Evolutionary conservation across 1,284 basidiomycete species (phyloP).

Genomic region (Tilletia walkeri): DNA sequence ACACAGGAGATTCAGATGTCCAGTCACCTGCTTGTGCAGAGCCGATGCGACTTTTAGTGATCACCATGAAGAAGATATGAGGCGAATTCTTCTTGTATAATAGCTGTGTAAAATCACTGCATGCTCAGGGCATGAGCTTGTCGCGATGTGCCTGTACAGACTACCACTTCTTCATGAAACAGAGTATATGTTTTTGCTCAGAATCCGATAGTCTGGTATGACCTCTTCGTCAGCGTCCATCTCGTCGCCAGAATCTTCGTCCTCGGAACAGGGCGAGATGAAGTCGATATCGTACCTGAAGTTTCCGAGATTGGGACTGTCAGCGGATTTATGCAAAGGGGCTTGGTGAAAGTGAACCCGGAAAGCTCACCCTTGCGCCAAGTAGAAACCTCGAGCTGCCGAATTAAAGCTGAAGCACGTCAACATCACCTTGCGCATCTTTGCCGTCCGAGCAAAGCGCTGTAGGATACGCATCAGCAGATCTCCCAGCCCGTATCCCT

Average conservation of each 20-base stretch:
- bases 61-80: too few species aligned
- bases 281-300: background rate
- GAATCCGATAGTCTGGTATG: background rate
- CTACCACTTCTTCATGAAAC: background rate
- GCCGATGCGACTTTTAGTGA: too few species aligned
- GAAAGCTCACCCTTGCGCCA: conserved; percentile 12
- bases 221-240: background rate
- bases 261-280: background rate
- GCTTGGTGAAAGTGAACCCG: too few species aligned
- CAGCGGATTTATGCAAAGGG: background rate
- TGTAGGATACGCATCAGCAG: conserved; percentile 9
- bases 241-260: background rate
- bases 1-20: too few species aligned
- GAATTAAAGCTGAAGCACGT: conserved; percentile 15
- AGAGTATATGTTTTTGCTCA: background rate
- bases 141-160: background rate
- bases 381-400: conserved; percentile 10
- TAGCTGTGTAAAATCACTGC: conserved; percentile 14
- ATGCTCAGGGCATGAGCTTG: conserved; percentile 36
- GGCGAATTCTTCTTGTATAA: too few species aligned
- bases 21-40: too few species aligned
- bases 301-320: background rate
- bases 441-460: background rate
- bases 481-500: background rate
- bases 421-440: conserved; percentile 19